These are phyloP conservation scores for Eruca vesicaria DNA, from an alignment of 441 rosid genomes.

Conservation along the genomic window DNA sequence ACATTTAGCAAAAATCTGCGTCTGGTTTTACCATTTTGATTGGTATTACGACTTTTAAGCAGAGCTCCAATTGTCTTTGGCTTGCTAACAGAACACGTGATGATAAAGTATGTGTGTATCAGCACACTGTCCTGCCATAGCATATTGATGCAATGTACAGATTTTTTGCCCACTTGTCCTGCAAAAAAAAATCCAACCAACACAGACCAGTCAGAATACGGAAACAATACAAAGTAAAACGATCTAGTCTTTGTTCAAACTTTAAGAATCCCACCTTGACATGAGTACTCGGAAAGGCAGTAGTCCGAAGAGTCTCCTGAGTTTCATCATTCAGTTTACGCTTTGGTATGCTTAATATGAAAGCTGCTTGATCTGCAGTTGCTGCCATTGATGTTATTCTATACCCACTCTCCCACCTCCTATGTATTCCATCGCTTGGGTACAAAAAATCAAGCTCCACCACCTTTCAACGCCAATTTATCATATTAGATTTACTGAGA, in stretches of 20 bases:
- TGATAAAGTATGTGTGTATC: neutral
- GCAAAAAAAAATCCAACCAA: neutral
- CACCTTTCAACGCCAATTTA: constrained; percentile 42
- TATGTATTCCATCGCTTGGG: constrained; percentile 86
- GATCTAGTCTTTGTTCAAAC: neutral
- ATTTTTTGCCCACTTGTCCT: constrained; percentile 33
- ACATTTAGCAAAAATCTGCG: neutral
- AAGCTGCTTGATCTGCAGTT: constrained; percentile 78
- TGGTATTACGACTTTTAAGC: neutral
- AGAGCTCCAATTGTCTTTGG: neutral
- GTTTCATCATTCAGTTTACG: constrained; percentile 58
- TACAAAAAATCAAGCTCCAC: constrained; percentile 87
- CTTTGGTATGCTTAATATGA: constrained; percentile 68
- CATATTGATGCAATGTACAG: constrained; percentile 30
- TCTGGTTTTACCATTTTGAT: neutral
- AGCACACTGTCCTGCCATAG: constrained; percentile 31
- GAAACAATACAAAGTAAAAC: neutral
- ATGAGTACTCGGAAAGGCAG: constrained; percentile 70
- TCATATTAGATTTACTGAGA: neutral
- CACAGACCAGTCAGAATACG: neutral
- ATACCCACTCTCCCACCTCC: constrained; percentile 61
- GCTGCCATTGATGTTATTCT: constrained; percentile 87
- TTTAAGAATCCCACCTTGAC: constrained; percentile 55
- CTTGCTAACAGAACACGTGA: constrained; percentile 6
- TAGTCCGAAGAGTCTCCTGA: constrained; percentile 76